These are phyloP conservation scores for Termitomyces sp. DNA, from an alignment of 768 basidiomycete species.

Conservation along the genomic window DNA sequence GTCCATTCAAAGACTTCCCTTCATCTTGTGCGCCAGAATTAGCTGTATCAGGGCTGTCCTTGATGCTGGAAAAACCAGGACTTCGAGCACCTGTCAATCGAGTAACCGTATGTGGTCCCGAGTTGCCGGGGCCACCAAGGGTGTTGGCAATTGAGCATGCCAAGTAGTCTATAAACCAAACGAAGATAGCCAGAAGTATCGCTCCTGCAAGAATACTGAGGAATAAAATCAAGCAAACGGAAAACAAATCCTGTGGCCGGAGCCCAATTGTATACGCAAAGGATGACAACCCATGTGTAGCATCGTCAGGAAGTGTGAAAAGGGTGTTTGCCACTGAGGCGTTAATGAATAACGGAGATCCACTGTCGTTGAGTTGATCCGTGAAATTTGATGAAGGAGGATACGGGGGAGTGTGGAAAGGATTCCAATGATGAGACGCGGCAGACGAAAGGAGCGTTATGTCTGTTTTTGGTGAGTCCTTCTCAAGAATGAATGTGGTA, in stretches of 20 bases:
- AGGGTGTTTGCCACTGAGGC: conserved; percentile 61
- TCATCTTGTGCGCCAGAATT: conserved; percentile 32
- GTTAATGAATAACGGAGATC: conserved; percentile 78
- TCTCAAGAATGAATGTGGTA: background rate
- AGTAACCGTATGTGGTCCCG: conserved; percentile 12
- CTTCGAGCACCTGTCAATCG: conserved; percentile 28
- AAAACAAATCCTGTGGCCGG: conserved; percentile 76
- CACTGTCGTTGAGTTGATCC: conserved; percentile 63
- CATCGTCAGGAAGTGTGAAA: conserved; percentile 60
- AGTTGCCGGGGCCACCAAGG: conserved; percentile 8
- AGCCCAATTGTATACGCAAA: conserved; percentile 86
- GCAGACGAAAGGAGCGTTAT: conserved; percentile 59
- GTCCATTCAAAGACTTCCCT: conserved; percentile 40
- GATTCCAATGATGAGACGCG: conserved; percentile 56
- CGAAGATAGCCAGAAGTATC: conserved; percentile 59
- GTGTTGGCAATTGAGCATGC: conserved; percentile 29
- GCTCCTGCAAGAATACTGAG: conserved; percentile 70
- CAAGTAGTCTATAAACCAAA: conserved; percentile 70
- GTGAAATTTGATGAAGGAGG: conserved; percentile 66
- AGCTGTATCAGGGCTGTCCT: conserved; percentile 42
- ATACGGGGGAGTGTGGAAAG: conserved; percentile 51
- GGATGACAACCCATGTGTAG: conserved; percentile 66
- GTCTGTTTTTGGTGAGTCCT: conserved; percentile 39
- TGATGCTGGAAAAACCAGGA: conserved; percentile 36
- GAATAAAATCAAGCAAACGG: conserved; percentile 78